Base-by-base conservation (phyloP, 2,329 filamentous ascomycete species). In the Zelopaecilomyces penicillatus region DNA sequence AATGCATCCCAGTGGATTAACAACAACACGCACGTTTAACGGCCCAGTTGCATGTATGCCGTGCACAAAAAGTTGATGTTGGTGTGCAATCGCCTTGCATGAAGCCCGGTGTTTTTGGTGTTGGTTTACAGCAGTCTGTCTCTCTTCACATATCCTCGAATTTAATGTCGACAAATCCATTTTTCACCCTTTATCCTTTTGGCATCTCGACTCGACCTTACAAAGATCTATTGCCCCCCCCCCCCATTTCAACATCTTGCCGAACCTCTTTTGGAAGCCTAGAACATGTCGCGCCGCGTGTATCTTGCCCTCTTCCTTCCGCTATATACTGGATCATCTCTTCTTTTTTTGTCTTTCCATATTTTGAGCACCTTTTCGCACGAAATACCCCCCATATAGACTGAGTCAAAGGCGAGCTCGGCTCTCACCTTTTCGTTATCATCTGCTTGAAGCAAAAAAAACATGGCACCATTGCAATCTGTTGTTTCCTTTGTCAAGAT, bases 301-400 rank as follows among this genome's bases (percentile, higher is more conserved):
- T 41, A 43, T 27, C 41, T 41, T 40, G 41, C 39, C 26, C 33
- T 50, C 30, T 37, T 37, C 40, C 41, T 50, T 48, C 38, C 37
- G 43, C 39, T 38, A 28, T 38, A 38, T 43, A 36, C 35, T 46
- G 19, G n/a, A 37, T 26, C 27, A 19, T n/a, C 36, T 37, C 26
- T 39, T 39, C 37, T 11, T 39, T 28, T 39, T 29, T 39, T 11
- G 37, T 28, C 27, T 28, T 28, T 39, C 26, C 35, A 41, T 38
- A 10, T 30, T 37, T 51, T 56, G 46, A 56, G 51, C 57, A 52
- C 52, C 46, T 52, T 44, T 19, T 54, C 57, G 56, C 59, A 62
- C 58, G 54, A 58, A 64, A 65, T 64, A 65, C 61, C 62, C 58
- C 54, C 49, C 44, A 38, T 58, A 64, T 65, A 65, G 62, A 65